A percentile compares a stretch with the other conserved stretches of the same genome.
Evolutionary conservation across 139 green algal genomes (phyloP).

Genomic region (Picochlorum sp.): DNA sequence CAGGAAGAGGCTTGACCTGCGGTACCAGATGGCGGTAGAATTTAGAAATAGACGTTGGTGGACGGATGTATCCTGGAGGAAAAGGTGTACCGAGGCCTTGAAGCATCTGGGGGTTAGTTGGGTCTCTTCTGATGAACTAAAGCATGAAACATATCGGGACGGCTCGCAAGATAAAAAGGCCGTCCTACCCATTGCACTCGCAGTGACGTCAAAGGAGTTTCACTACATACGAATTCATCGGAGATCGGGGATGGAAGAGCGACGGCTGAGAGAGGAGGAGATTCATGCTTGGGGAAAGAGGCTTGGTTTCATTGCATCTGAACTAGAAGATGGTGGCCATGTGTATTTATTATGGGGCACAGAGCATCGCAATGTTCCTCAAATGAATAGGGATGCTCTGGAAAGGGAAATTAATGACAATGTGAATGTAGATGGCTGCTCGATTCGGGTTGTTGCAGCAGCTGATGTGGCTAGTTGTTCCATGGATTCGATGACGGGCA

Average conservation of each 20-base stretch:
- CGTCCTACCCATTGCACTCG: constrained; percentile 30
- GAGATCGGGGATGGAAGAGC: constrained; percentile 28
- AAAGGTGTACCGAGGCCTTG: constrained; percentile 5
- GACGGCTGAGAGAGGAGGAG: constrained; percentile 20
- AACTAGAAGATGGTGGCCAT: constrained; percentile 9
- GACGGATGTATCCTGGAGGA: constrained; percentile 11
- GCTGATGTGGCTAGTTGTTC: not conserved
- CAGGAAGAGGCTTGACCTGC: constrained; percentile 13
- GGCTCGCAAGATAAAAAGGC: constrained; percentile 9
- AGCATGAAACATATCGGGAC: constrained; percentile 33
- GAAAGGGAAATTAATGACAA: not conserved
- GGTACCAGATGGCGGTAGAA: constrained; percentile 36
- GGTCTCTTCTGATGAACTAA: constrained; percentile 37
- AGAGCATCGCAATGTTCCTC: constrained; percentile 26
- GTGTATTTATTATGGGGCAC: constrained; percentile 37
- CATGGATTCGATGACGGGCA: not conserved
- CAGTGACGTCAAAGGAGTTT: constrained; percentile 25
- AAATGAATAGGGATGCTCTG: constrained; percentile 17
- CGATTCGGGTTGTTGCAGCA: not conserved
- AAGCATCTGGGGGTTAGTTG: constrained; percentile 10
- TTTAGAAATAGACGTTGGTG: constrained; percentile 37
- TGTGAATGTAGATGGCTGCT: not conserved
- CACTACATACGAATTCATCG: constrained; percentile 36
- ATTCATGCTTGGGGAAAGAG: constrained; percentile 22
- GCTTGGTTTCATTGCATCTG: constrained; percentile 8